Conservation (phyloP, 495 filamentous ascomycete species). For the Parathielavia hyrcaniae region DNA sequence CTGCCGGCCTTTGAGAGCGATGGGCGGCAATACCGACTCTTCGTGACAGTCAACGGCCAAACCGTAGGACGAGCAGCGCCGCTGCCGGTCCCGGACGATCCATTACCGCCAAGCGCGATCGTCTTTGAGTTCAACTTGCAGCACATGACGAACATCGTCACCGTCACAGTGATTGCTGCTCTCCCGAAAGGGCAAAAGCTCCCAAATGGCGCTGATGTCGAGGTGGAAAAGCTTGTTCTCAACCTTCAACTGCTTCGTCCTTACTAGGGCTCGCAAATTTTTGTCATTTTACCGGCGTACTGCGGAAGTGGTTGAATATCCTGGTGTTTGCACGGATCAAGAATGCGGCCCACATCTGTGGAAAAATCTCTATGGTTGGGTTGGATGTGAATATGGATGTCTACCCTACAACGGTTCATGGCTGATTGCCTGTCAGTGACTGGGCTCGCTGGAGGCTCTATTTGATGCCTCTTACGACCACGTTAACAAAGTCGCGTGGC, state of each 20-base stretch:
- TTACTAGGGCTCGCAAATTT: conserved; percentile 2
- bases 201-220: conserved; percentile 51
- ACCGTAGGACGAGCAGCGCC: conserved; percentile 52
- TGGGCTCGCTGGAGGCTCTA: background rate
- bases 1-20: conserved; percentile 50
- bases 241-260: conserved; percentile 24
- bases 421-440: too few relatives aligned
- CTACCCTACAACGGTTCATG: background rate
- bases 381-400: background rate
- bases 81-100: conserved; percentile 41
- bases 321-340: background rate
- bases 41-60: conserved; percentile 43
- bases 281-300: background rate
- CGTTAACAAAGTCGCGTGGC: background rate
- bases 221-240: conserved; percentile 59
- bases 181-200: conserved; percentile 53
- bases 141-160: conserved; percentile 60
- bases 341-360: background rate
- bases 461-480: background rate
- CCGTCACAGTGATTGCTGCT: conserved; percentile 58
- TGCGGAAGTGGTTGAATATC: background rate
- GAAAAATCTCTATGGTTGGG: conserved; percentile 2
- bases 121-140: conserved; percentile 57
- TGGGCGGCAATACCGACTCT: conserved; percentile 31
- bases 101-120: conserved; percentile 40